Evolutionary conservation across 2,329 filamentous ascomycete genomes (phyloP), one percentile per base, ranked within the genome.

Genomic region (Fusarium xyrophilum): DNA sequence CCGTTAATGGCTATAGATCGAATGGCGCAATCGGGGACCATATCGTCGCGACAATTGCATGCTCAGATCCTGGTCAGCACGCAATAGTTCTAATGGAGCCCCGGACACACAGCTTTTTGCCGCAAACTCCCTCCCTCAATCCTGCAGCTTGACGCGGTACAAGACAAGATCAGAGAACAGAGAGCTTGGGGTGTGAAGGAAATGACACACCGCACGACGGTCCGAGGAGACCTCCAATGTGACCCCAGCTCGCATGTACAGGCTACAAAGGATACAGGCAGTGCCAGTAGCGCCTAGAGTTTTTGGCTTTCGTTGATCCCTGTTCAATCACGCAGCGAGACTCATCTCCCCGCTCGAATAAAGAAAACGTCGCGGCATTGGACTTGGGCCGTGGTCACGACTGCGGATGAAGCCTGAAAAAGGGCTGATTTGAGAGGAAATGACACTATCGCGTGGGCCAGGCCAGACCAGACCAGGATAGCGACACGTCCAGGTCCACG

Each of bases 51-150:
- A 73, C 62, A 58, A 74, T 74, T 65, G 48, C 72, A 74, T 74
- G 70, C 69, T 74, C 55, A 60, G 39, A 74, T 73, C 73, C 73
- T 68, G 56, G 72, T 68, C 73, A 74, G 72, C 73, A 74, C 73
- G 73, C 73, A 74, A 74, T 62, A 46, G 44, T 39, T 61, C 54
- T 65, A 60, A 65, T 48, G 62, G 60, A 52, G 35, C 47, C 43
- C 43, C 28, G n/a, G 23, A 15, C 27, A 17, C 39, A 56, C 43
- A 64, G 35, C n/a, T 52, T 50, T 62, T 61, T 63, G 48, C 60
- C 60, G 36, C 60, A 50, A 55, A 33, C 60, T 67, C 63, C 67
- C 46, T 28, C 44, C 21, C 50, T 52, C 46, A 35, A 48, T 52
- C 42, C 23, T 48, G 53, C 56, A 52, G 65, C 54, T 68, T 66